Percentiles rank a stretch among this genome's conserved stretches.
Evolutionary conservation across 2,329 filamentous ascomycete species (phyloP).

Genomic region (Triangularia setosa): DNA sequence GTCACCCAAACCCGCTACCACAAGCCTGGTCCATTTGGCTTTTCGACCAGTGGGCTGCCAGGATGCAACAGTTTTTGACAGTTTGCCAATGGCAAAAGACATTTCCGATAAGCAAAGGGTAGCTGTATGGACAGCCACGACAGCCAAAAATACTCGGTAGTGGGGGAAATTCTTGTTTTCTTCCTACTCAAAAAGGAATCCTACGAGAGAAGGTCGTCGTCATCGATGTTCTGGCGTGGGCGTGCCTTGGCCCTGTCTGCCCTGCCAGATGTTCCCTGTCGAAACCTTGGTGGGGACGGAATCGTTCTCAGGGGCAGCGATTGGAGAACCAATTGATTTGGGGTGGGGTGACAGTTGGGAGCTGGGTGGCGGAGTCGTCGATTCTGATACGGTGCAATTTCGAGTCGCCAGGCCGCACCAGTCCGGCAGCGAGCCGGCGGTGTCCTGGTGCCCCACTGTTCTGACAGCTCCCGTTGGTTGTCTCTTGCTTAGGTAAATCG

Average conservation of each 20-base stretch:
- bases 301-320: conserved; percentile 14
- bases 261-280: conserved; percentile 11
- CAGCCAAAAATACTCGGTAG: background rate
- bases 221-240: background rate
- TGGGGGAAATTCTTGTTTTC: conserved; percentile 1
- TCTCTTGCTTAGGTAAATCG: background rate
- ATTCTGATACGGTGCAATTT: conserved; percentile 25
- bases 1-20: background rate
- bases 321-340: background rate
- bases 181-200: background rate
- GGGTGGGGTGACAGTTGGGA: background rate
- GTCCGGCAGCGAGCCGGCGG: conserved; percentile 7
- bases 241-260: background rate
- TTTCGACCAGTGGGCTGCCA: background rate
- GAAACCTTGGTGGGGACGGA: conserved; percentile 14
- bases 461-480: conserved; percentile 5
- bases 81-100: background rate
- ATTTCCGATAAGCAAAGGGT: background rate
- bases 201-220: background rate
- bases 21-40: background rate
- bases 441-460: background rate
- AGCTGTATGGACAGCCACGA: background rate
- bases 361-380: conserved; percentile 23
- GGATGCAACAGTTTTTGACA: background rate
- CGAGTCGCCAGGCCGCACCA: conserved; percentile 13